Base-by-base conservation (phyloP, 371 early-diverging fungal genomes). In the Mucor sp. region DNA sequence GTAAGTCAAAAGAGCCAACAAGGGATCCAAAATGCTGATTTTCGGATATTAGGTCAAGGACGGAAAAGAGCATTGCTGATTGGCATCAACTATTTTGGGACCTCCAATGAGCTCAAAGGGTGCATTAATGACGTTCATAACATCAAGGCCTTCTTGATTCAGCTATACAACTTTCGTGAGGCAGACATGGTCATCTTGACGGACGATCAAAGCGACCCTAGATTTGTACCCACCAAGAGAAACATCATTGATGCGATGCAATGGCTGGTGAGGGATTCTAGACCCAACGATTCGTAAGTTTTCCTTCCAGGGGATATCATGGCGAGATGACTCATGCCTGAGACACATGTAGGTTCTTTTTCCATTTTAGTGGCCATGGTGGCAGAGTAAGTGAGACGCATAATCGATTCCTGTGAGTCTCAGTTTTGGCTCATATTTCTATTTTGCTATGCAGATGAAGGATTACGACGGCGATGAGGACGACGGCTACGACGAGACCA, bases 361-460 rank as follows among this genome's bases (percentile, higher is more conserved):
- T 95, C 77, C 95, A 95, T 75, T 97, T 85, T 75, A 90, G 90
- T 64, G 97, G 97, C 14, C 97, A 97, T 77, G 97, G 97, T 44
- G 87, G 86, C 3, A 89, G 89, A 56, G 80, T 75, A 62, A 58
- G 63, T 25, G 7, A 30, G 30, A 30, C 4, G 17, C 25, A 27
- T 12, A 53, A 6, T 12, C 0, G 12, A 12, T 5, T 53, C 5
- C 6, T 27, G 27, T 35, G 37, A 35, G 37, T 7, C 33, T 33
- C 33, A 3, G 33, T 19, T 17, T 27, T 11, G 33, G 25, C 41
- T 57, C 32, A 47, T 32, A 11, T 32, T 44, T 53, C 6, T 53
- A 27, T 25, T n/a, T n/a, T 27, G 6, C 27, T 25, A 27, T 21
- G 6, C 33, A 72, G 73, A 67, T 66, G 30, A 70, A 72, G 59